phyloP scores from a whole-genome alignment of 129 eudicot species.

The Centella asiatica region DNA sequence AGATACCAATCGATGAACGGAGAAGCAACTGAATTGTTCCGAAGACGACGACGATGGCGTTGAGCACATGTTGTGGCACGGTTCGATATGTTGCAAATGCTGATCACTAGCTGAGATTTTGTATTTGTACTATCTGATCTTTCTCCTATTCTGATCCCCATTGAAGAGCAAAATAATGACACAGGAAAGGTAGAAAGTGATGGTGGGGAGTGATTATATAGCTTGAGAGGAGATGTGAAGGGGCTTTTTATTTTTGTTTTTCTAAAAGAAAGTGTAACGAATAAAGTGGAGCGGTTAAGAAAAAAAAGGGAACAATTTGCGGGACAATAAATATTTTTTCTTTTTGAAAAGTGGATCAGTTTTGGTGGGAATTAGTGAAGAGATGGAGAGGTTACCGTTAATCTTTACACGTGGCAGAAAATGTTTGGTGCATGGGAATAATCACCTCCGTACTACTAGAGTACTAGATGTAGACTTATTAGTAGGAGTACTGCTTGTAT shows the following conservation, averaged over 20 bases:
- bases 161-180: neutral
- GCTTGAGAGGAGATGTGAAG: neutral
- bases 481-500: too few relatives aligned
- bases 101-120: conserved; percentile 42
- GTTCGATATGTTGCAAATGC: conserved; percentile 42
- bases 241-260: too few relatives aligned
- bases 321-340: conserved; percentile 4
- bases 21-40: neutral
- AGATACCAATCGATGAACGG: conserved; percentile 76
- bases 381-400: conserved; percentile 8
- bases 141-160: conserved; percentile 17
- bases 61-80: conserved; percentile 32
- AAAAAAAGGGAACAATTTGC: conserved; percentile 25
- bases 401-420: conserved; percentile 4
- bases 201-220: neutral
- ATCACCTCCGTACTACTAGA: neutral
- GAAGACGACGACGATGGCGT: conserved; percentile 19
- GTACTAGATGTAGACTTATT: neutral
- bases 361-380: conserved; percentile 16
- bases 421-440: neutral
- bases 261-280: conserved; percentile 16
- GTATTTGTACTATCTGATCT: conserved; percentile 13
- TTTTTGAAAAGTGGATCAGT: conserved; percentile 1
- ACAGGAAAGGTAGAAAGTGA: neutral
- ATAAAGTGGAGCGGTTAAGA: conserved; percentile 47